Evolutionary conservation across 2,329 filamentous ascomycete species (phyloP), one percentile per base, ranked within the genome.

Genomic region (Fusarium nurragi): DNA sequence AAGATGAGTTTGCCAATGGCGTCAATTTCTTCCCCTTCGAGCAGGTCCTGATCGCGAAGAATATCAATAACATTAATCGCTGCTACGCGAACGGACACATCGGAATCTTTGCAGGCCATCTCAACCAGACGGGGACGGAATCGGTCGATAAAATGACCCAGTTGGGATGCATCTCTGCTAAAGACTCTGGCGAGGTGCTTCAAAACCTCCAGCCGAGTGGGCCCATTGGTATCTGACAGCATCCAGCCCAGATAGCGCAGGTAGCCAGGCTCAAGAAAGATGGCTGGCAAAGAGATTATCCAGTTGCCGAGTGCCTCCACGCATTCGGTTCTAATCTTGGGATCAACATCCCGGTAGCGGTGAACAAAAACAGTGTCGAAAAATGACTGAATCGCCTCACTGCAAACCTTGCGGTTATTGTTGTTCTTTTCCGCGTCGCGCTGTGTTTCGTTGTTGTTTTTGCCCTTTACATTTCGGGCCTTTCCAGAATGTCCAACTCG

Each of bases 161-260:
- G 81, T 65, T 96, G 87, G 74, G 93, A 93, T 50, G 93, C 88
- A 66, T 92, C 89, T 57, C 92, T 88, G 71, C 88, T 90, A 78
- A 96, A 94, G 6, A 99, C 84, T 55, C 86, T 88, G 21, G 87
- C 84, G 14, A 99, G 83, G 76, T 98, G 93, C 71, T 89, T 92
- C 38, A 99, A 79, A 4, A 96, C 93, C 75, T 97, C 93, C n/a
- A 90, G 85, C 51, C 95, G 87, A 21, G 92, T 94, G 10, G 88
- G 80, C 1, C 89, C 83, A 60, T 89, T 84, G 5, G 88, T 85
- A 74, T 99, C 95, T 6, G 94, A 97, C 26, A 99, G 83, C 73
- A 97, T 89, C 95, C 95, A 99, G 49, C 95, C 95, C 7, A 99
- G 83, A 73, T 99, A 99, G 60, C 95, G 89, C 47, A 99, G 81